Evolutionary conservation across 2,329 filamentous ascomycete genomes (phyloP).

Genomic region (Curvularia sp.): DNA sequence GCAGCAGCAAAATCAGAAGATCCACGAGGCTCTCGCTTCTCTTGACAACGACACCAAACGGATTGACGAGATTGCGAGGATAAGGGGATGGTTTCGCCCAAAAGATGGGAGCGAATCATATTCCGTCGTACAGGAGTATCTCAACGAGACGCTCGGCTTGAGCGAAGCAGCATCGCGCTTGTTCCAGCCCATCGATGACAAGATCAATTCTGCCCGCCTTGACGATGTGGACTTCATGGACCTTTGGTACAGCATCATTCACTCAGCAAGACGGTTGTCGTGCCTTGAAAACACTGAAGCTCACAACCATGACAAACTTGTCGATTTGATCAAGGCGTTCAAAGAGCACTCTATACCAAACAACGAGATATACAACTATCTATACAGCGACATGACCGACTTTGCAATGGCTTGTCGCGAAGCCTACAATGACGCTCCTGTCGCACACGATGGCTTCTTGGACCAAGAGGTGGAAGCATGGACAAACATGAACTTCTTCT

Average conservation of each 20-base stretch:
- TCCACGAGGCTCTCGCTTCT: slow-evolving; percentile 29
- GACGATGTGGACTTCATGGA: slow-evolving; percentile 34
- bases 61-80: slow-evolving; percentile 43
- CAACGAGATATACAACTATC: slow-evolving; percentile 30
- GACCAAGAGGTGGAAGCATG: slow-evolving; percentile 39
- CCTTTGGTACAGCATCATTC: slow-evolving; percentile 44
- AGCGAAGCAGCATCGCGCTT: slow-evolving; percentile 27
- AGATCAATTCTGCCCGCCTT: slow-evolving; percentile 25
- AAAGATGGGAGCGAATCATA: slow-evolving; percentile 34
- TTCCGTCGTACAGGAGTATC: slow-evolving; percentile 34
- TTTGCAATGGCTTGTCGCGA: slow-evolving; percentile 38
- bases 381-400: slow-evolving; percentile 32
- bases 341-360: slow-evolving; percentile 34
- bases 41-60: slow-evolving; percentile 23
- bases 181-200: slow-evolving; percentile 37
- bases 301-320: slow-evolving; percentile 27
- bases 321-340: slow-evolving; percentile 33
- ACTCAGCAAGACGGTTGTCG: slow-evolving; percentile 37
- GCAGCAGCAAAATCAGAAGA: slow-evolving; percentile 30
- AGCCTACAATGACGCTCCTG: slow-evolving; percentile 41
- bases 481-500: slow-evolving; percentile 46
- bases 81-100: slow-evolving; percentile 42
- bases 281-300: slow-evolving; percentile 15
- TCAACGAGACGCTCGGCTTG: slow-evolving; percentile 26
- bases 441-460: slow-evolving; percentile 22